Percentiles rank a stretch among this genome's conserved stretches.
phyloP scores from a whole-genome alignment of 257 asterid species.

The Jacaranda mimosifolia region DNA sequence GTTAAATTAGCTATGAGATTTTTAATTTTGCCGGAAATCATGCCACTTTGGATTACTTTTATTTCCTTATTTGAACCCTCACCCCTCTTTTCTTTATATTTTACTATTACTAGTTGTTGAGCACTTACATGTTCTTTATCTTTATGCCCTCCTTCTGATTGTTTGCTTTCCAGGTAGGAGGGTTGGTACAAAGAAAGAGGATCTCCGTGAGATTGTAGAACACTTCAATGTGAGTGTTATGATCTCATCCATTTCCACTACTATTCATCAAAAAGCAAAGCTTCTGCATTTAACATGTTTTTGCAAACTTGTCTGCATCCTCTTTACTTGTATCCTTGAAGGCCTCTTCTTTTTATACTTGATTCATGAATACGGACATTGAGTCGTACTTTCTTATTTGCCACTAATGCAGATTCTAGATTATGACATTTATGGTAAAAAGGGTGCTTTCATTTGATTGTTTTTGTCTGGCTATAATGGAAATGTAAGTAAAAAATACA shows the following conservation, averaged over 20 bases:
- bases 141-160: conserved; percentile 27
- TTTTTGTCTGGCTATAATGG: not conserved
- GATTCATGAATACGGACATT: not conserved
- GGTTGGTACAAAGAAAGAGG: conserved; percentile 77
- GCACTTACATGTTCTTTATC: conserved; percentile 15
- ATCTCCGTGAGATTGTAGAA: conserved; percentile 81
- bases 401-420: conserved; percentile 5
- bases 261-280: not conserved
- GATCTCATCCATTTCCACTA: conserved; percentile 3
- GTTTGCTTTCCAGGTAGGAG: conserved; percentile 63
- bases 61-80: conserved; percentile 14
- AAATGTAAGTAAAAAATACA: not conserved
- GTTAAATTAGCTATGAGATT: conserved; percentile 8
- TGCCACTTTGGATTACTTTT: conserved; percentile 17
- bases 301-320: conserved; percentile 5
- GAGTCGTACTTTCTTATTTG: not conserved
- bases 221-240: conserved; percentile 89
- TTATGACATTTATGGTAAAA: conserved; percentile 6
- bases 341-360: not conserved
- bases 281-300: not conserved
- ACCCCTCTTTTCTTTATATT: not conserved
- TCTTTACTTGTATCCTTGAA: conserved; percentile 9
- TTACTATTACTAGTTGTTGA: conserved; percentile 17
- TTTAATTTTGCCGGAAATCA: not conserved
- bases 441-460: conserved; percentile 9